Conservation (phyloP, 1,139 yeast species). For the Hansenula sp. region DNA sequence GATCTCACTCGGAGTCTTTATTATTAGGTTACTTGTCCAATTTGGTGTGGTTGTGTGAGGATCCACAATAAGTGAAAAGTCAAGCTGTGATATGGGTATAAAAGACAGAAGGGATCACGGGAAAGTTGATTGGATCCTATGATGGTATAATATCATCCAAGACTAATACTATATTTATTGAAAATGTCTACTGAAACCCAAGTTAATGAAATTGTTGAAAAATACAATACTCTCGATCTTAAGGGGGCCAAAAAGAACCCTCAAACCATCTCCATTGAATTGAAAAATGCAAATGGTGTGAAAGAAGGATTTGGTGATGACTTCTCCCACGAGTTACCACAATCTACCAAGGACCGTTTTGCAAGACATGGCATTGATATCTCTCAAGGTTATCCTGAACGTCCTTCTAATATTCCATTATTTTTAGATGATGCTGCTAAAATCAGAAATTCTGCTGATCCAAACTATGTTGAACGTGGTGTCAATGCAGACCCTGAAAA, state of each 20-base stretch:
- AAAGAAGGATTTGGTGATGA: conserved; percentile 2
- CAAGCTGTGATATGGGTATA: too few relatives aligned
- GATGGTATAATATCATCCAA: too few relatives aligned
- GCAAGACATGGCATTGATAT: conserved; percentile 35
- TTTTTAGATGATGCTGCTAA: conserved; percentile 47
- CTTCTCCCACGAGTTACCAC: conserved; percentile 29
- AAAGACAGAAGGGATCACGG: too few relatives aligned
- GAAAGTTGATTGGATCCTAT: too few relatives aligned
- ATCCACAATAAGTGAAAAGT: too few relatives aligned
- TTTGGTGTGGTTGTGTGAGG: too few relatives aligned
- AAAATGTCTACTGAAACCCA: neutral
- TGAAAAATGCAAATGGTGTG: neutral
- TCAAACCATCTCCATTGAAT: neutral
- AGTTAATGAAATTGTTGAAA: neutral
- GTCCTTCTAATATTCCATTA: conserved; percentile 39
- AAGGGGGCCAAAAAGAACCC: neutral
- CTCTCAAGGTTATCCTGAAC: conserved; percentile 39
- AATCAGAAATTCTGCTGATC: conserved; percentile 35
- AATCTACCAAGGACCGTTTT: conserved; percentile 30
- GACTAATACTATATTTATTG: too few relatives aligned
- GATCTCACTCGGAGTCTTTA: too few relatives aligned
- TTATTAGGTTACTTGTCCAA: too few relatives aligned
- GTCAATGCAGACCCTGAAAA: conserved; percentile 48
- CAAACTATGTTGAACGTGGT: conserved; percentile 39
- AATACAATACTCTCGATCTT: neutral